Conservation (phyloP, 2,329 filamentous ascomycete genomes). For the Clonostachys rhizophaga region DNA sequence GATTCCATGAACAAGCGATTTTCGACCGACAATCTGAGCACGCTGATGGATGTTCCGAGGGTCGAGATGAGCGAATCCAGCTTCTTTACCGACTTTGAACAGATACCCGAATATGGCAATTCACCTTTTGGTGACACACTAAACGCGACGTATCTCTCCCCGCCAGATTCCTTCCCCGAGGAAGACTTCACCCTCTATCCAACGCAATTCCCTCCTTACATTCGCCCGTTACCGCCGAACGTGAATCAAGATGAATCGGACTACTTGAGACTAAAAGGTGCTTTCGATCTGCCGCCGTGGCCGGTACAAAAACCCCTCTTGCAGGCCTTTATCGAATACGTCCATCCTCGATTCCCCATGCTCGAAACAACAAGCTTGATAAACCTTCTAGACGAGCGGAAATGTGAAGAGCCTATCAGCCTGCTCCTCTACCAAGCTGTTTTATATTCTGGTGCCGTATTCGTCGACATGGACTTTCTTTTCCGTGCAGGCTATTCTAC, state of each 20-base stretch:
- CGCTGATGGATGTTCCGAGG: too few relatives aligned
- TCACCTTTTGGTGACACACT: too few relatives aligned
- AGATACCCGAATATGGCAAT: too few relatives aligned
- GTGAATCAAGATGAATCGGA: slow-evolving; percentile 78
- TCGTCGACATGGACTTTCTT: slow-evolving; percentile 76
- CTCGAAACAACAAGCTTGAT: slow-evolving; percentile 64
- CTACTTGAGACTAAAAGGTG: slow-evolving; percentile 81
- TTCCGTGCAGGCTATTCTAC: slow-evolving; percentile 71
- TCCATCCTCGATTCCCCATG: slow-evolving; percentile 91
- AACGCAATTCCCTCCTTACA: slow-evolving; percentile 58
- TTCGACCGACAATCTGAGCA: too few relatives aligned
- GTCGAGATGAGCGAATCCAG: too few relatives aligned
- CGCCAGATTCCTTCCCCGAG: too few relatives aligned
- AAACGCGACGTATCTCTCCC: too few relatives aligned
- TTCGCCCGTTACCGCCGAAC: slow-evolving; percentile 73
- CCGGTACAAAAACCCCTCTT: slow-evolving; percentile 75
- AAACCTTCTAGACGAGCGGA: slow-evolving; percentile 54
- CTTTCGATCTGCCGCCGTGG: slow-evolving; percentile 68
- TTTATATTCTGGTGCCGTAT: slow-evolving; percentile 89
- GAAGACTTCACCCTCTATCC: too few relatives aligned
- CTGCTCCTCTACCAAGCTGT: slow-evolving; percentile 88
- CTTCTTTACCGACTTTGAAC: too few relatives aligned
- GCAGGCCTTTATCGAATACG: slow-evolving; percentile 82
- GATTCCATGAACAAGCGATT: too few relatives aligned
- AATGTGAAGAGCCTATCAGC: slow-evolving; percentile 70